Evolutionary conservation across 805 yeast species (phyloP).

Genomic region (Lipomyces kockii): DNA sequence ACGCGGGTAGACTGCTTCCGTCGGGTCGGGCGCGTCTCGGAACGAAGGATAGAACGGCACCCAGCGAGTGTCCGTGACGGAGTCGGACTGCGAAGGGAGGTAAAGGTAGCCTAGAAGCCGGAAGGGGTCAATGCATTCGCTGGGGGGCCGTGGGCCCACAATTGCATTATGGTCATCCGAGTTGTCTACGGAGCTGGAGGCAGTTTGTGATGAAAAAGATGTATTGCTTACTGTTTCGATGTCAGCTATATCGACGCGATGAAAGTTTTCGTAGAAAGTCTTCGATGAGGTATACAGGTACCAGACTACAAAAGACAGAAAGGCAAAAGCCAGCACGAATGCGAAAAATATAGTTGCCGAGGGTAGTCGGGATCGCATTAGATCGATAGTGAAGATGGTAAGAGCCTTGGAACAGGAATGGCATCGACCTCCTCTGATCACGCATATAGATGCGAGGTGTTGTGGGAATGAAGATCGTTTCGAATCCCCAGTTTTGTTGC

Average conservation of each 20-base stretch:
- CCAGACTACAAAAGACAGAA: neutral
- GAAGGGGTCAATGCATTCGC: conserved; percentile 21
- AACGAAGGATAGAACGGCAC: conserved; percentile 17
- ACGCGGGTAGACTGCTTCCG: conserved; percentile 11
- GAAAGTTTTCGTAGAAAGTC: too few relatives aligned
- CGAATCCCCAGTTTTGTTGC: too few relatives aligned
- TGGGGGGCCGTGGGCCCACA: neutral
- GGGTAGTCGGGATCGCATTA: neutral
- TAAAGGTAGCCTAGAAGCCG: conserved; percentile 18
- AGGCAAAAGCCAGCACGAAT: neutral
- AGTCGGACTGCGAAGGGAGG: conserved; percentile 7
- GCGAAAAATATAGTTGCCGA: neutral
- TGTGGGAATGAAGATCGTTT: too few relatives aligned
- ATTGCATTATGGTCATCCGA: neutral
- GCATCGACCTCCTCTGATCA: too few relatives aligned
- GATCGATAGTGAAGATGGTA: neutral
- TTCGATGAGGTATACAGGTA: neutral
- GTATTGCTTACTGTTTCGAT: neutral
- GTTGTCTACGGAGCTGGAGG: neutral
- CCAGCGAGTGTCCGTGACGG: conserved; percentile 9
- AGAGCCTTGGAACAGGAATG: too few relatives aligned
- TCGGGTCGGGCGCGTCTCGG: conserved; percentile 7
- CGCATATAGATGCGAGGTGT: too few relatives aligned
- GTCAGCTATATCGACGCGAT: neutral
- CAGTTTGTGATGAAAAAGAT: neutral